Base-by-base conservation (phyloP, 495 filamentous ascomycete species). In the Aspergillus nanangensis region DNA sequence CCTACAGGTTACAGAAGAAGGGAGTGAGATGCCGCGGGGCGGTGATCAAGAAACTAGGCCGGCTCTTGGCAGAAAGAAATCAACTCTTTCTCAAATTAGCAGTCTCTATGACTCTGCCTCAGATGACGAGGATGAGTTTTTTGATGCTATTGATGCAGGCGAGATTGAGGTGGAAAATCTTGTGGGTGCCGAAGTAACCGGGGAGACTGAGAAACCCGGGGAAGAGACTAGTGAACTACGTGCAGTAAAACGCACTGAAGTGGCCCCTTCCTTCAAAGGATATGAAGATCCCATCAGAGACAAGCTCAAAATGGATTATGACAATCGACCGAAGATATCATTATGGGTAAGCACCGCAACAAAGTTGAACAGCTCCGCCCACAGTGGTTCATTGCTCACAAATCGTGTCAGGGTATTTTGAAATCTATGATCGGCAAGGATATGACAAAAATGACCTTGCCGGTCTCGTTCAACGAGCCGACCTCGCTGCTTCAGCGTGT, bases 351-450 rank as follows among this genome's bases (percentile, higher is more conserved):
- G 84, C 70, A 24, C 3, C 5, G 24, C 13, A 36, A 27, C 5
- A n/a, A n/a, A n/a, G n/a, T n/a, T n/a, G n/a, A n/a, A n/a, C n/a
- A n/a, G n/a, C 14, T 31, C 3, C 3, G n/a, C n/a, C 34, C 14
- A 18, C 38, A 9, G 2, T 35, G 8, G 29, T 8, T n/a, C n/a
- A n/a, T n/a, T n/a, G n/a, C 69, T 48, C 73, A 48, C 23, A 31
- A 14, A 17, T 43, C 39, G 9, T n/a, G 42, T 25, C 49, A 97
- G 92, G 84, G 86, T 46, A 96, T 98, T 50, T 68, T 98, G 38
- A 97, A 97, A 73, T 98, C 93, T 32, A 98, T 98, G 93, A 95
- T 98, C 57, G 93, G 93, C 45, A 98, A 97, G 63, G 93, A 98
- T 61, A 97, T 98, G 93, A 98, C 93, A 15, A 96, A 90, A 71